Evolutionary conservation across 1,139 yeast genomes (phyloP), one percentile per base, ranked within the genome.

Genomic region (Yamadazyma buinensis): DNA sequence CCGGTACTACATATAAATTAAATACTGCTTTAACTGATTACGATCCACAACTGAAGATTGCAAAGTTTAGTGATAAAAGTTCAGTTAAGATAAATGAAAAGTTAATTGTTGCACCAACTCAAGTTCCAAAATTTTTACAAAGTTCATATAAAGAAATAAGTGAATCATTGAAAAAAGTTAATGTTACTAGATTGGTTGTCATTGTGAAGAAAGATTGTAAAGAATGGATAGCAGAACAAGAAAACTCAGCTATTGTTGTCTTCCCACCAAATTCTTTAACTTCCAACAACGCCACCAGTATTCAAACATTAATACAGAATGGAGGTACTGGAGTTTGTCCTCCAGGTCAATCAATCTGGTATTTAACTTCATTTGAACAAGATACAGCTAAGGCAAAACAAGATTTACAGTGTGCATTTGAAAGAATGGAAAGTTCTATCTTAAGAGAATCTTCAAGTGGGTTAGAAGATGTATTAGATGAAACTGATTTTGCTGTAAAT

Each of bases 321-420:
- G 79, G 88, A n/a, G 92, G 86, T 9, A 70, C 92, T 2, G 97
- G 95, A 12, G 83, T 84, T 43, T 88, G 95, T 48, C 95, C 97
- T 1, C 59, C 58, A n/a, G 95, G 87, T 30, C 92, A 90, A 49
- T 77, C 94, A 29, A 76, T 88, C 35, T 90, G 97, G 97, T 88
- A 86, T 59, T 67, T 88, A 44, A 81, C 90, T 24, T 82, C 95
- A 1, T 73, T 77, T 36, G 95, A 86, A 57, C 75, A 68, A 34
- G 87, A 86, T 37, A 63, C 71, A 29, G 71, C 50, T 34, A 58
- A 75, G 38, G 96, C 94, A 11, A 80, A 85, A 48, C 64, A 66
- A 42, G 96, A 88, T 55, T 70, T 90, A 45, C 94, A 84, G 54
- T 72, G 80, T 33, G 97, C 97, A 7, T 72, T 84, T 39, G 74